These are phyloP conservation scores for Maudiozyma turicensis DNA, from an alignment of 805 yeast species.

Conservation along the genomic window DNA sequence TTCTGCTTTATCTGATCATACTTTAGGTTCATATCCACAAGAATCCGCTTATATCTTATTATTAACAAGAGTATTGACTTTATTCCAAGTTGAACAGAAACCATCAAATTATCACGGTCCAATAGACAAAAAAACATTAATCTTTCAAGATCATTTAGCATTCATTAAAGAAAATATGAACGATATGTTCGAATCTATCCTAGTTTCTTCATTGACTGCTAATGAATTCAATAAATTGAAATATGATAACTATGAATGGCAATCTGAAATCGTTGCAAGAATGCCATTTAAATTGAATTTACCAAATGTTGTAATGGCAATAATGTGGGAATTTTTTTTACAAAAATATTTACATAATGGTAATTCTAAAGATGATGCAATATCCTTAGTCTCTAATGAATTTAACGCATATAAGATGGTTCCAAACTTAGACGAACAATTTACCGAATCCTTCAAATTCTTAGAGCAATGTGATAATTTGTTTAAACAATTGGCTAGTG, in stretches of 20 bases:
- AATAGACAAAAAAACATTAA: slow-evolving; percentile 53
- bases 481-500: slow-evolving; percentile 10
- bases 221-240: slow-evolving; percentile 49
- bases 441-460: slow-evolving; percentile 14
- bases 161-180: slow-evolving; percentile 41
- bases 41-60: slow-evolving; percentile 32
- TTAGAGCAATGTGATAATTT: slow-evolving; percentile 15
- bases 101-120: slow-evolving; percentile 58
- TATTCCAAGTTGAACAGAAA: slow-evolving; percentile 39
- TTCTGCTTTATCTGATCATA: slow-evolving; percentile 28
- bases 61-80: slow-evolving; percentile 40
- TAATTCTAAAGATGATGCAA: slow-evolving; percentile 25
- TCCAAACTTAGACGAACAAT: slow-evolving; percentile 24
- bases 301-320: slow-evolving; percentile 52
- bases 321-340: slow-evolving; percentile 29
- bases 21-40: slow-evolving; percentile 34
- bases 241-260: slow-evolving; percentile 46
- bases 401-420: slow-evolving; percentile 23
- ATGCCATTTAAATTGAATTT: slow-evolving; percentile 52
- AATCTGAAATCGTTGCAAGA: slow-evolving; percentile 36
- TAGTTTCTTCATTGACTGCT: slow-evolving; percentile 43
- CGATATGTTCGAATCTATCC: slow-evolving; percentile 44
- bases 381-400: slow-evolving; percentile 20
- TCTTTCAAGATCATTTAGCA: slow-evolving; percentile 56
- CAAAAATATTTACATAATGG: slow-evolving; percentile 30